Percentiles rank a stretch among this genome's conserved stretches.
These are phyloP conservation scores for Xylariales sp. DNA, from an alignment of 2,329 filamentous ascomycete genomes.

Conservation along the genomic window DNA sequence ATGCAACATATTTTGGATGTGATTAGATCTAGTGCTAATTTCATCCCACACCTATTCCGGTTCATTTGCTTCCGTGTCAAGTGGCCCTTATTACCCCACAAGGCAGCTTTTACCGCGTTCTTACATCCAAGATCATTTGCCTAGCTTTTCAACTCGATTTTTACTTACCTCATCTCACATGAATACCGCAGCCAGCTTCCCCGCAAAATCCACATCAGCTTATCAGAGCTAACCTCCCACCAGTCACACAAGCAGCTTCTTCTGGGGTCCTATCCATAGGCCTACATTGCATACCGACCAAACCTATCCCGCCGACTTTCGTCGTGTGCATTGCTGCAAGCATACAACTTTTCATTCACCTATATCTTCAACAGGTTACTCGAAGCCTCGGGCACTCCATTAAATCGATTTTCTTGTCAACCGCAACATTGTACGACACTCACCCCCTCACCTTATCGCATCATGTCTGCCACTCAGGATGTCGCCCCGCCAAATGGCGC, in stretches of 20 bases:
- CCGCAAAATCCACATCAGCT: slow-evolving; percentile 45
- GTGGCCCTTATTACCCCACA: slow-evolving; percentile 13
- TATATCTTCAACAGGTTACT: slow-evolving; percentile 13
- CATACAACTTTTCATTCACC: slow-evolving; percentile 12
- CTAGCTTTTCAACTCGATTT: slow-evolving; percentile 20
- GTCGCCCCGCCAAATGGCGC: slow-evolving; percentile 67
- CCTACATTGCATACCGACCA: slow-evolving; percentile 40
- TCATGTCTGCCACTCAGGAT: slow-evolving; percentile 74
- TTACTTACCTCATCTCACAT: slow-evolving; percentile 42
- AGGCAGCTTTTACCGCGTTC: slow-evolving; percentile 11
- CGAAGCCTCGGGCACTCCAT: slow-evolving; percentile 14
- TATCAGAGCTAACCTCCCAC: slow-evolving; percentile 50
- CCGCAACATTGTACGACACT: slow-evolving; percentile 35
- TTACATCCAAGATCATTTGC: slow-evolving; percentile 12
- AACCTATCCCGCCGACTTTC: slow-evolving; percentile 29
- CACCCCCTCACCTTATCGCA: slow-evolving; percentile 39
- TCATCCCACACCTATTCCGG: slow-evolving; percentile 12
- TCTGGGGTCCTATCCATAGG: slow-evolving; percentile 38
- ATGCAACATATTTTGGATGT: slow-evolving; percentile 43
- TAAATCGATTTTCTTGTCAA: slow-evolving; percentile 24
- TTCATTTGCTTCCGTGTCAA: slow-evolving; percentile 16
- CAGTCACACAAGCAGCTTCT: slow-evolving; percentile 40
- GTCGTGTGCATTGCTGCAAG: slow-evolving; percentile 28
- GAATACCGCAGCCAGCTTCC: slow-evolving; percentile 42
- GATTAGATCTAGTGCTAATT: slow-evolving; percentile 44